Evolutionary conservation across 805 yeast species (phyloP), one percentile per base, ranked within the genome.

Genomic region (Clavispora fructus): DNA sequence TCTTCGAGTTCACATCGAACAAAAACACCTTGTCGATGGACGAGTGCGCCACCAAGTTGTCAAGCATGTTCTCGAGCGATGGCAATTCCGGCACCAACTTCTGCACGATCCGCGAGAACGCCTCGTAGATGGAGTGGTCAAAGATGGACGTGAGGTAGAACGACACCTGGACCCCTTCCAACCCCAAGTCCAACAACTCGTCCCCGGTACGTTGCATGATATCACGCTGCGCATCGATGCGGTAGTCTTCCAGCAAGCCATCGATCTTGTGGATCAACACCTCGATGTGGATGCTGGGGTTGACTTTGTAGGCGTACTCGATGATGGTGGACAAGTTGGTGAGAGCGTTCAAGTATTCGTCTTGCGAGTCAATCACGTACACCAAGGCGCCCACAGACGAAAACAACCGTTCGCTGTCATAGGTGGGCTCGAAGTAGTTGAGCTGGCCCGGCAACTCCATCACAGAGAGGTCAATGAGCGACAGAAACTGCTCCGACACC

Each of bases 401-500:
- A 59, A 92, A 91, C 26, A 91, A 66, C 50, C 83, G 73, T 50
- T 83, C 90, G 23, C 87, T 80, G 57, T 89, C 96, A 55, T 84
- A 83, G 30, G 82, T 77, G 3, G 95, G 94, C 56, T 90, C 96
- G 61, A 89, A 87, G 57, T 88, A 80, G 62, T 90, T 89, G 51
- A 91, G 66, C 64, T 92, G 97, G 3, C 97, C 98, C 0, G 99
- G 99, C 14, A 92, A 71, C 63, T 92, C 99, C 85, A 90, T 87
- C 14, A 92, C 91, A 2, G 89, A 83, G 39, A 92, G 69, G 61
- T 91, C 94, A 35, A 91, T 87, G 43, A 92, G 72, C 9, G 97
- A 87, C 41, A 83, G 78, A 61, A 90, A 87, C 58, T 80, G 86
- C 57, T 90, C 96, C 12, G 85, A 77, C 3, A 95, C 86, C 4